Evolutionary conservation across 352 stramenopile genomes (phyloP).

Genomic region (Pilasporangium apinafurcum): DNA sequence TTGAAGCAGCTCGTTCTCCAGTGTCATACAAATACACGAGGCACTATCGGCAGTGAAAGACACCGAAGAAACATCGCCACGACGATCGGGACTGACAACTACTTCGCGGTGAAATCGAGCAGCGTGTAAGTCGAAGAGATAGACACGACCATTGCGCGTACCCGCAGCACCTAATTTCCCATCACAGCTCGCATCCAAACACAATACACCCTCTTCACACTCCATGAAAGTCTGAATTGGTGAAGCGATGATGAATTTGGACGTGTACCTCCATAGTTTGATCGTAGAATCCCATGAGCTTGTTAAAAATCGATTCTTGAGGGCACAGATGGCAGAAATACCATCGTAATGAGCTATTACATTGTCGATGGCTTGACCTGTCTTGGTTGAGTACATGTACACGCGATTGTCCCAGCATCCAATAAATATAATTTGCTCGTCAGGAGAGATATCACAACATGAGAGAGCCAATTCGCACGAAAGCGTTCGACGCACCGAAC

Average conservation of each 20-base stretch:
- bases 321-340: conserved; percentile 59
- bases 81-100: conserved; percentile 19
- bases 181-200: conserved; percentile 55
- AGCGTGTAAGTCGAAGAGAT: conserved; percentile 34
- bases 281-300: conserved; percentile 75
- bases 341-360: conserved; percentile 59
- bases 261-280: conserved; percentile 70
- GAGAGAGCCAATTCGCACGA: conserved; percentile 35
- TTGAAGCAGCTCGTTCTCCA: conserved; percentile 64
- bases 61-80: conserved; percentile 42
- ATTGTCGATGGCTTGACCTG: conserved; percentile 49
- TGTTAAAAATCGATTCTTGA: conserved; percentile 55
- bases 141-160: conserved; percentile 48
- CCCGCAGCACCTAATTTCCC: conserved; percentile 40
- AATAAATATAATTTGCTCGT: conserved; percentile 54
- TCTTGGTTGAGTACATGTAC: conserved; percentile 66
- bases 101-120: conserved; percentile 20
- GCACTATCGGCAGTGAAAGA: conserved; percentile 42
- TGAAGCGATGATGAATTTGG: conserved; percentile 34
- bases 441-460: conserved; percentile 61
- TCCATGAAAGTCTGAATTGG: conserved; percentile 53
- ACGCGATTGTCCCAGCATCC: conserved; percentile 72
- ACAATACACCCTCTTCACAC: conserved; percentile 60
- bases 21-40: conserved; percentile 59
- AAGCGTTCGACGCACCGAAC: conserved; percentile 19